phyloP scores from a whole-genome alignment of 148 eudicot species.

The Chenopodium formosanum region DNA sequence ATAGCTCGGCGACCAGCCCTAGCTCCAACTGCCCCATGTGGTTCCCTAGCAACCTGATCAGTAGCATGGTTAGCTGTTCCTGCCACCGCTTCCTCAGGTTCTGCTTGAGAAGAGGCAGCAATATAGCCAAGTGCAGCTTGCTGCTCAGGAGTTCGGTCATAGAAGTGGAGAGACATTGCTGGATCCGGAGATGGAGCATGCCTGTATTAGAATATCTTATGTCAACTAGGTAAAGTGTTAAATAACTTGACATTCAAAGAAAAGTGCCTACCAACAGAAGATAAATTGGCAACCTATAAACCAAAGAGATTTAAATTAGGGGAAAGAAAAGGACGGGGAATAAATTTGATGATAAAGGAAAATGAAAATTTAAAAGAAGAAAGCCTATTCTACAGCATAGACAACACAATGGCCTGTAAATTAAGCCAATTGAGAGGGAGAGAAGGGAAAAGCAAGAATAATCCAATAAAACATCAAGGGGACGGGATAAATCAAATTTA shows the following conservation, averaged over 20 bases:
- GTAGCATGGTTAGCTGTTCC: slow-evolving; percentile 31
- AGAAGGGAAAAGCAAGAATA: background rate
- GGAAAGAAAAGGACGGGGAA: too few species aligned
- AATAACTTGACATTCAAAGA: background rate
- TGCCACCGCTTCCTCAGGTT: slow-evolving; percentile 37
- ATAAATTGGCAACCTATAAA: background rate
- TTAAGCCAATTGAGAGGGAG: slow-evolving; percentile 25
- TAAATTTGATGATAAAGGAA: background rate
- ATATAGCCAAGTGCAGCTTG: slow-evolving; percentile 72
- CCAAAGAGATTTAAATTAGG: too few species aligned
- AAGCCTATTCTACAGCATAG: background rate
- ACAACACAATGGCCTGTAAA: background rate
- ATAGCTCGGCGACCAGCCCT: slow-evolving; percentile 77
- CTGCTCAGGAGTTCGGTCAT: slow-evolving; percentile 88
- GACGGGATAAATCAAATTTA: background rate
- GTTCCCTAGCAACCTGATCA: slow-evolving; percentile 38
- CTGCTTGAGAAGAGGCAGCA: slow-evolving; percentile 52
- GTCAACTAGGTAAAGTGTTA: background rate
- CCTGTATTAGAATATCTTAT: slow-evolving; percentile 35
- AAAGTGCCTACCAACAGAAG: background rate
- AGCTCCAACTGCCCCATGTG: slow-evolving; percentile 93
- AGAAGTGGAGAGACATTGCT: slow-evolving; percentile 56
- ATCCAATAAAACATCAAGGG: slow-evolving; percentile 43
- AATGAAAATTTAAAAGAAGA: background rate
- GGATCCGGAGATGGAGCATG: slow-evolving; percentile 88